Base-by-base conservation (phyloP, 208 protist genomes). In the Tritrichomonas musculus region DNA sequence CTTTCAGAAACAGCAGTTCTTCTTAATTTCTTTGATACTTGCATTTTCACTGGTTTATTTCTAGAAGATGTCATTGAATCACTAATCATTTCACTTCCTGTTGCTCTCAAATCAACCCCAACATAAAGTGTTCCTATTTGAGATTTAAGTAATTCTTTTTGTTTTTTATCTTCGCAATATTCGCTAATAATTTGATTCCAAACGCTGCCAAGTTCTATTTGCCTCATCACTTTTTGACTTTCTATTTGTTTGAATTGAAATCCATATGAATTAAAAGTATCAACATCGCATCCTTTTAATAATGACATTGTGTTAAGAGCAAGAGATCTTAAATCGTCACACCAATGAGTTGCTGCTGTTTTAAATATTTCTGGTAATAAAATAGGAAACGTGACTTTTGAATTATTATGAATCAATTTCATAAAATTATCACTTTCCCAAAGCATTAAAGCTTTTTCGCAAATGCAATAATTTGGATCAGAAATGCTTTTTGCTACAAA, bases 371-470 rank as follows among this genome's bases (percentile, higher is more conserved):
- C 11, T n/a, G 73, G 73, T 30, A 13, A 20, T n/a, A 82, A 30
- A 22, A 82, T 82, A n/a, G 73, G 73, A 20, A 50, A 41, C 17
- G 41, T 82, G 39, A 30, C 33, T 20, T 50, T 44, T 17, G 73
- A 82, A 20, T 82, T n/a, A 8, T 50, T 50, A 41, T n/a, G 27
- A 82, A 39, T 47, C 1, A 82, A 39, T 82, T 82, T 39, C 33
- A 66, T 39, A 92, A 92, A 57, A 39, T 14, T 60, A 66, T 92
- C 82, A 39, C 47, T 92, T 47, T 50, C 47, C 82, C 82, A 92
- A 20, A 92, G 36, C 33, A 92, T 69, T 36, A 92, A 57, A 33
- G 82, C 82, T 47, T 25, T 50, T 66, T 92, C 82, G 39, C 50
- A 36, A 17, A 92, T 49, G 3, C 55, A 2, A 39, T 66, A 92